Conservation (phyloP, 306 rosid species). For the Gastrolobium villosum region DNA sequence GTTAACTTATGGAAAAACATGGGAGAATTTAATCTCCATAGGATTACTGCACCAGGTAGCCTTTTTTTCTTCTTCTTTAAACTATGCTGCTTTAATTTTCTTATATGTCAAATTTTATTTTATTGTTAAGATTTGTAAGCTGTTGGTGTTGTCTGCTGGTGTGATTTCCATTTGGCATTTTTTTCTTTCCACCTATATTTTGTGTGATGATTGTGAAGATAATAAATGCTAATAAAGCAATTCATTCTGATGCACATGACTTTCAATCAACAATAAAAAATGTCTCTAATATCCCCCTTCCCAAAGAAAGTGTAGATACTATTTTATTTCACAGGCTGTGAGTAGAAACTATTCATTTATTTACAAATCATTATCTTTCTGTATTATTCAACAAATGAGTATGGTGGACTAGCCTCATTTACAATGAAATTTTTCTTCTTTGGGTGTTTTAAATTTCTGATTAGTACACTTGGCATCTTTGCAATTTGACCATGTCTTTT, state of each 20-base stretch:
- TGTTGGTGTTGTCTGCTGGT: slow-evolving; percentile 1
- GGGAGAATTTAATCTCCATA: slow-evolving; percentile 95
- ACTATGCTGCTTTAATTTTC: slow-evolving; percentile 12
- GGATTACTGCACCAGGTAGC: slow-evolving; percentile 94
- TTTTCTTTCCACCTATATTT: slow-evolving; percentile 5
- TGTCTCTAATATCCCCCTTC: neutral
- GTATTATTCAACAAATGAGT: slow-evolving; percentile 5
- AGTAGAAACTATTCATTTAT: slow-evolving; percentile 32
- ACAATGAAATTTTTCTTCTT: slow-evolving; percentile 21
- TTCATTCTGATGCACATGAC: slow-evolving; percentile 23
- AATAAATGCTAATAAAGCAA: slow-evolving; percentile 22
- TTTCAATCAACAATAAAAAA: slow-evolving; percentile 5
- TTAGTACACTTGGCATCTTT: slow-evolving; percentile 23
- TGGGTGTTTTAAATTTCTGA: slow-evolving; percentile 11
- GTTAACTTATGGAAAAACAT: slow-evolving; percentile 94
- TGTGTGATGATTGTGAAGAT: slow-evolving; percentile 15
- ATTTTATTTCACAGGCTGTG: slow-evolving; percentile 14
- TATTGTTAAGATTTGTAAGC: neutral
- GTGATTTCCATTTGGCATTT: slow-evolving; percentile 5
- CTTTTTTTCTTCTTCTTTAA: neutral
- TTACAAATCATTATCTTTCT: slow-evolving; percentile 17
- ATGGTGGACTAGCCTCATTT: neutral
- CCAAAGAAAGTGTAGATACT: slow-evolving; percentile 16
- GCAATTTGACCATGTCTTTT: slow-evolving; percentile 6
- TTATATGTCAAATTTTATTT: neutral